Conservation (phyloP, 495 filamentous ascomycete genomes). For the Haplographium delicatum region DNA sequence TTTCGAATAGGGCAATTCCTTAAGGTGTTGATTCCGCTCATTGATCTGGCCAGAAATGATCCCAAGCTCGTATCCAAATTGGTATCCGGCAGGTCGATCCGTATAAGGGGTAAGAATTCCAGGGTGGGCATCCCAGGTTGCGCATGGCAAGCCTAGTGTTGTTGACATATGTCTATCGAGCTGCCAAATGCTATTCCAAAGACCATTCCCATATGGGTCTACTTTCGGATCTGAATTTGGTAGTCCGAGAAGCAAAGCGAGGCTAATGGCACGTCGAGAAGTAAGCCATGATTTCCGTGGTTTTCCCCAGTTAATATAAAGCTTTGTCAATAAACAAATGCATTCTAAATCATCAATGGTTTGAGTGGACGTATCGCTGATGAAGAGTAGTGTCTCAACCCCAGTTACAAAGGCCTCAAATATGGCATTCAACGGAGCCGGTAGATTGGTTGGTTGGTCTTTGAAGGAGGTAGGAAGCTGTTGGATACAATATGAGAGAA, state of each 20-base stretch:
- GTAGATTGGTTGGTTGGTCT: constrained; percentile 13
- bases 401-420: constrained; percentile 30
- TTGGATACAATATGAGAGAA: constrained; percentile 30
- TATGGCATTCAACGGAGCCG: constrained; percentile 27
- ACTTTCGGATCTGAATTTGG: constrained; percentile 27
- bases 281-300: constrained; percentile 47
- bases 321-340: constrained; percentile 40
- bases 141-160: constrained; percentile 47
- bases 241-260: constrained; percentile 43
- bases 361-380: constrained; percentile 43
- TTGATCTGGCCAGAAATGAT: constrained; percentile 45
- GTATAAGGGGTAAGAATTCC: constrained; percentile 26
- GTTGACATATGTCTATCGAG: constrained; percentile 42
- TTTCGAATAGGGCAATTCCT: constrained; percentile 32
- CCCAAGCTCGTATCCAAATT: constrained; percentile 27
- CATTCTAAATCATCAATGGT: constrained; percentile 48
- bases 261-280: constrained; percentile 40
- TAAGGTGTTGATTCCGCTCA: constrained; percentile 42
- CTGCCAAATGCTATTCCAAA: constrained; percentile 42
- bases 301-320: constrained; percentile 43
- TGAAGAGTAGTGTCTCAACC: constrained; percentile 37
- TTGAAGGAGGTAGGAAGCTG: constrained; percentile 31
- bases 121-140: constrained; percentile 32
- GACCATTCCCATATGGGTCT: constrained; percentile 29
- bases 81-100: constrained; percentile 19